Evolutionary conservation across 23 red algal genomes (phyloP).

Genomic region (Gracilaria gracilis): DNA sequence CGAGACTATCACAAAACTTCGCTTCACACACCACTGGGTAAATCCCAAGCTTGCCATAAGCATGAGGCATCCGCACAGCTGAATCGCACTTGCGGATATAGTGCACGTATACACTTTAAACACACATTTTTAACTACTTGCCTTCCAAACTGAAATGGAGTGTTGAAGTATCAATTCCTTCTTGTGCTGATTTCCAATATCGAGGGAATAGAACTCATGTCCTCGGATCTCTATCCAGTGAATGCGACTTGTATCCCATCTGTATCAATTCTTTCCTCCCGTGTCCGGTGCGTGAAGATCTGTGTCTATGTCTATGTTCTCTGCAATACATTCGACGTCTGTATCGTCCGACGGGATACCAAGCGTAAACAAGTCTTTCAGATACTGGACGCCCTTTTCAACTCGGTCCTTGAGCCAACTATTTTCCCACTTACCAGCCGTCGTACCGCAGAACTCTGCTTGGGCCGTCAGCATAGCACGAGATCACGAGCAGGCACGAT

Average conservation of each 20-base stretch:
- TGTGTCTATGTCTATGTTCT: background rate
- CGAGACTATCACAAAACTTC: no score
- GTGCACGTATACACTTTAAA: no score
- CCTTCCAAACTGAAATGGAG: no score
- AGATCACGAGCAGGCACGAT: conserved; percentile 45
- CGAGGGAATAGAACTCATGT: background rate
- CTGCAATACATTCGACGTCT: background rate
- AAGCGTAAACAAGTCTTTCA: conserved; percentile 25
- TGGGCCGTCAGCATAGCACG: conserved; percentile 25
- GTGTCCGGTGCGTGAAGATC: background rate
- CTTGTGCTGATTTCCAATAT: no score
- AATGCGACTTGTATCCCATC: background rate
- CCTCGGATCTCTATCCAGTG: background rate
- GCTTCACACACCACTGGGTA: no score
- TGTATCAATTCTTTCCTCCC: conserved; percentile 5
- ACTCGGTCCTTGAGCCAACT: conserved; percentile 22
- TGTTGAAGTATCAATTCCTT: no score
- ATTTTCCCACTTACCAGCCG: conserved; percentile 18
- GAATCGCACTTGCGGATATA: no score
- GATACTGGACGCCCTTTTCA: conserved; percentile 8
- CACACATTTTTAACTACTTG: no score
- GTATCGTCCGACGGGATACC: background rate
- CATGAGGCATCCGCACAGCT: no score
- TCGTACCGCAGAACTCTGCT: conserved; percentile 9
- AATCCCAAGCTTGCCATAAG: no score